Conservation (phyloP, 2,329 filamentous ascomycete genomes). For the Esteya vermicola region DNA sequence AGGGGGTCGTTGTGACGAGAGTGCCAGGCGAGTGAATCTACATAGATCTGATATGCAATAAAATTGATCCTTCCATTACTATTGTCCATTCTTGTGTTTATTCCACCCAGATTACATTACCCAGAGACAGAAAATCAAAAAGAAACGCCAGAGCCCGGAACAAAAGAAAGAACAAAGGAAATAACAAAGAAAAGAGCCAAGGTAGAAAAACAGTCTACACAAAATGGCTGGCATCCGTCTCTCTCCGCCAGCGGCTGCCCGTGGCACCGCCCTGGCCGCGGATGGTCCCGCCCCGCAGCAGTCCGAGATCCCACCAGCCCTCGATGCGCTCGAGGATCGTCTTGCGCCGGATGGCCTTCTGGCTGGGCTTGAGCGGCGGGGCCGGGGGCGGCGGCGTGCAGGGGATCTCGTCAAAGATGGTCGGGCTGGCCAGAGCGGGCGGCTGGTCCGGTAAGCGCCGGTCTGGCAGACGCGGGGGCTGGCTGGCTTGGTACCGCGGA, state of each 20-base stretch:
- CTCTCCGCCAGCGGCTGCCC: neutral
- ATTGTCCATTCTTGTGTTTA: too few relatives aligned
- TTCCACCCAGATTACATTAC: too few relatives aligned
- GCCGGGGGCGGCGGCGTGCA: neutral
- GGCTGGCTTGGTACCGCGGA: too few relatives aligned
- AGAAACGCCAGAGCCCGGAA: too few relatives aligned
- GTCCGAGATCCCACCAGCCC: conserved; percentile 40
- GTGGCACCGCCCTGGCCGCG: conserved; percentile 16
- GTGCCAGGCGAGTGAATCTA: too few relatives aligned
- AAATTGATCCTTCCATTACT: neutral
- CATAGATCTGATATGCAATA: too few relatives aligned
- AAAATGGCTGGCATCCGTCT: too few relatives aligned
- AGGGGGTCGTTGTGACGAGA: neutral
- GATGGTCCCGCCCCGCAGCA: conserved; percentile 21
- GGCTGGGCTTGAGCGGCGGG: conserved; percentile 1
- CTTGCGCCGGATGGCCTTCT: conserved; percentile 20
- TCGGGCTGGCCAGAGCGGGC: conserved; percentile 1
- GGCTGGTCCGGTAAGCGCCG: neutral
- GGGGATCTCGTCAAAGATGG: conserved; percentile 1
- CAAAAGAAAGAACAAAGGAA: too few relatives aligned
- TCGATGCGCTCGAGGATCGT: conserved; percentile 34
- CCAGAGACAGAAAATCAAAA: too few relatives aligned
- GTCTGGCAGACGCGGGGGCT: neutral
- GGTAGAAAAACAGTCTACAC: conserved; percentile 32
- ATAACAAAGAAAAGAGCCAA: too few relatives aligned